Base-by-base conservation (phyloP, 345 rosid genomes). In the Euclidium syriacum region DNA sequence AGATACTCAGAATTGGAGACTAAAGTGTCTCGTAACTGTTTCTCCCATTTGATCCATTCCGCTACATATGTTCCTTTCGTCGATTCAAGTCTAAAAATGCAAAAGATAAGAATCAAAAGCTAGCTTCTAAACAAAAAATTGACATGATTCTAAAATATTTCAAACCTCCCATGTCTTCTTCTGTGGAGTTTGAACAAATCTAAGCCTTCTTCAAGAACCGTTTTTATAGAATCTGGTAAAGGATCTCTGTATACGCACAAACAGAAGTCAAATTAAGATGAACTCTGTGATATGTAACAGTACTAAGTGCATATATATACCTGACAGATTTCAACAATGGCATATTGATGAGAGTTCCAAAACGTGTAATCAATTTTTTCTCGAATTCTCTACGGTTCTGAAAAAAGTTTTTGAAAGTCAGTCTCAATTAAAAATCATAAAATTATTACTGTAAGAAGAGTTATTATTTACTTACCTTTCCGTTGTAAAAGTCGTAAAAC, bases 401-500 rank as follows among this genome's bases (percentile, higher is more conserved):
- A n/a, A n/a, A n/a, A 63, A 61, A 73, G 52, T 23, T 11, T 17
- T 29, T 25, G 24, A 40, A 18, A 20, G 46, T 14, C n/a, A n/a
- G n/a, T n/a, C n/a, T 58, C 41, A 53, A 26, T 24, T 58, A 48
- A 44, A 25, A 26, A 43, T 18, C 39, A 11, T 9, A 52, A 39
- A 53, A 34, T 53, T 17, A 62, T 46, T 53, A n/a, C n/a, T n/a
- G 3, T 26, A 16, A 58, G 27, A 10, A 69, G 18, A 24, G 33
- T 18, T 44, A 29, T n/a, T 49, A 41, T 63, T 22, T 11, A 14
- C 67, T 27, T 85, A 83, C 99, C 94, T 94, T 94, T 64, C 96
- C 96, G 72, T 94, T 96, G 56, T 90, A 90, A 59, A 94, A 94
- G 74, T 90, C 88, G 76, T 90, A 85, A 72, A 94, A 94, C 97